Conservation (phyloP, 306 rosid species). For the Trifolium fragiferum region DNA sequence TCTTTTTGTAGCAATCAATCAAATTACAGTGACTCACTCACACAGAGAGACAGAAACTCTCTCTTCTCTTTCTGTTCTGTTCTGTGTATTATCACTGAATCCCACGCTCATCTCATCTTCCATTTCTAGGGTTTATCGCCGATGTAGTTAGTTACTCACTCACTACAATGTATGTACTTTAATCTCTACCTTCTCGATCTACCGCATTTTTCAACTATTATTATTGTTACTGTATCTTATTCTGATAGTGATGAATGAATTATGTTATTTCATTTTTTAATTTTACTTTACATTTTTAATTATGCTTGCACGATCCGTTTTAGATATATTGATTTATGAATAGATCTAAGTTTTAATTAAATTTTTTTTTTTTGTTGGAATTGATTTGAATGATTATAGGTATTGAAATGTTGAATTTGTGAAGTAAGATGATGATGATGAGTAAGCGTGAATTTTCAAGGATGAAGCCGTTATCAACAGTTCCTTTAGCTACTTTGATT, state of each 20-base stretch:
- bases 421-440: conserved; percentile 59
- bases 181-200: conserved; percentile 63
- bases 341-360: conserved; percentile 27
- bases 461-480: conserved; percentile 65
- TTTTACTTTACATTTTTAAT: conserved; percentile 17
- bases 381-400: conserved; percentile 38
- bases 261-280: background rate
- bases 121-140: conserved; percentile 51
- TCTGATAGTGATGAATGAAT: no score
- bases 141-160: background rate
- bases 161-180: conserved; percentile 48
- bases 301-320: conserved; percentile 27
- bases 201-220: conserved; percentile 52
- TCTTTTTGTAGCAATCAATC: conserved; percentile 46
- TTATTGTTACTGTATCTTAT: conserved; percentile 19
- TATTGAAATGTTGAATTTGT: conserved; percentile 47
- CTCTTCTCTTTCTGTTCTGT: conserved; percentile 21
- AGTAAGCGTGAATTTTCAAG: conserved; percentile 65
- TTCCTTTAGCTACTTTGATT: conserved; percentile 89
- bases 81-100: background rate
- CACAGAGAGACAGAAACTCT: conserved; percentile 19
- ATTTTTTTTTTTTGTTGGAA: conserved; percentile 2
- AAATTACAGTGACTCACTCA: conserved; percentile 50
- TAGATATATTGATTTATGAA: conserved; percentile 11
- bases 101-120: background rate